Evolutionary conservation across 768 basidiomycete species (phyloP).

Genomic region (Podaxis carcinomalis): DNA sequence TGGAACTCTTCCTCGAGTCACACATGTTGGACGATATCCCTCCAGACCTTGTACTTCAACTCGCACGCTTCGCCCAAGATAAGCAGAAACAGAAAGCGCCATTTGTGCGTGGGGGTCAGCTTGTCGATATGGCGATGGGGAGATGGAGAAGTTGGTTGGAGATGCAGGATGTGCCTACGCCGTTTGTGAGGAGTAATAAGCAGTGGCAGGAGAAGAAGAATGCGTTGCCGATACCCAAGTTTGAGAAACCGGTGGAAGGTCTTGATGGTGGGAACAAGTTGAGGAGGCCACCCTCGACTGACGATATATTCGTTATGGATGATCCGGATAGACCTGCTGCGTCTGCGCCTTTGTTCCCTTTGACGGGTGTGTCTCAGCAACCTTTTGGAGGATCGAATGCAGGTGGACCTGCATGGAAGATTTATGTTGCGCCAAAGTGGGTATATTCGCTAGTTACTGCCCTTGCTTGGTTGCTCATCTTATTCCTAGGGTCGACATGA

Average conservation of each 20-base stretch:
- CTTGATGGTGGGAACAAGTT: conserved; percentile 1
- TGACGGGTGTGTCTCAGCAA: conserved; percentile 5
- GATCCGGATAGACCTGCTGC: conserved; percentile 44
- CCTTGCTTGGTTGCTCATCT: conserved; percentile 11
- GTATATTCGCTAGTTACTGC: conserved; percentile 18
- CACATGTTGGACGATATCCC: conserved; percentile 77
- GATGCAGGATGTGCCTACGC: conserved; percentile 60
- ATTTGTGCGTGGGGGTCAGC: conserved; percentile 50
- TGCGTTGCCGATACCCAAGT: conserved; percentile 13
- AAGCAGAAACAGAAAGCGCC: conserved; percentile 68
- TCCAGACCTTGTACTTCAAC: conserved; percentile 56
- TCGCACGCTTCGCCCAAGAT: conserved; percentile 51
- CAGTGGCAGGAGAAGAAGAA: conserved; percentile 14
- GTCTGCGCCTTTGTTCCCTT: conserved; percentile 28
- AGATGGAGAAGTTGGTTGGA: conserved; percentile 70
- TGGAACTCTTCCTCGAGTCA: conserved; percentile 84
- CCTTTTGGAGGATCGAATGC: background rate
- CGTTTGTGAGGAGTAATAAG: conserved; percentile 34
- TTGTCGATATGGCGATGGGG: conserved; percentile 52
- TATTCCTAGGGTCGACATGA: conserved; percentile 71
- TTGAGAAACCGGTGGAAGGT: background rate
- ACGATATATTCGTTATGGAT: conserved; percentile 86
- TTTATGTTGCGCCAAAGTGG: conserved; percentile 45
- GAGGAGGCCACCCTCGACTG: conserved; percentile 32
- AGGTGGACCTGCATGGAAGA: conserved; percentile 43